Evolutionary conservation across 2,329 filamentous ascomycete species (phyloP).

Genomic region (Cephalotrichum gorgonifer): DNA sequence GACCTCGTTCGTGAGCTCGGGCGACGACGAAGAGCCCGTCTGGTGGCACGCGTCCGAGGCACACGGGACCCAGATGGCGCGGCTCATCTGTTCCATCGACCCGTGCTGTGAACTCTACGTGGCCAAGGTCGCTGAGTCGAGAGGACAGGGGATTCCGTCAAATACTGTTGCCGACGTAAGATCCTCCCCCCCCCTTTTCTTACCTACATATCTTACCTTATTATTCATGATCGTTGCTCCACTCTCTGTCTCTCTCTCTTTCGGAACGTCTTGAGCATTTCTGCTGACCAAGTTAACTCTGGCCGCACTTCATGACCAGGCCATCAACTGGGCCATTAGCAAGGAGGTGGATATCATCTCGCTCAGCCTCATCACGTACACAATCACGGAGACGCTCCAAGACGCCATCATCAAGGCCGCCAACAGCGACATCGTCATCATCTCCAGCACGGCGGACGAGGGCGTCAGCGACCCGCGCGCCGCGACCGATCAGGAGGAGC

Average conservation of each 20-base stretch:
- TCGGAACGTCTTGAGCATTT: too few relatives aligned
- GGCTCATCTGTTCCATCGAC: neutral
- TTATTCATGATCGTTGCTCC: too few relatives aligned
- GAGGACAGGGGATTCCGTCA: neutral
- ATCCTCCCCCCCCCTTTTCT: too few relatives aligned
- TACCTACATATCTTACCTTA: too few relatives aligned
- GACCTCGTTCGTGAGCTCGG: neutral
- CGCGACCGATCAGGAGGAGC: neutral
- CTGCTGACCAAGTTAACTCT: too few relatives aligned
- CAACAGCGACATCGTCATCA: neutral
- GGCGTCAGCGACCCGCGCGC: too few relatives aligned
- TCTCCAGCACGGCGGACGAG: neutral
- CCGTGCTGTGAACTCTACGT: neutral
- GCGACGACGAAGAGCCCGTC: too few relatives aligned
- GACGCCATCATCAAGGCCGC: neutral
- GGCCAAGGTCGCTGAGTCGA: neutral
- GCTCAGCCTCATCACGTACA: neutral
- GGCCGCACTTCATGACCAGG: too few relatives aligned
- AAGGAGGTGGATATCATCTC: neutral
- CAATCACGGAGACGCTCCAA: neutral
- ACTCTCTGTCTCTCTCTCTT: too few relatives aligned
- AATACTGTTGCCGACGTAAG: too few relatives aligned
- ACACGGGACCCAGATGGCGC: neutral
- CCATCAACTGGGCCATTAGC: neutral
- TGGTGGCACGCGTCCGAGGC: neutral